Evolutionary conservation across 192 early-diverging fungal genomes (phyloP), one percentile per base, ranked within the genome.

Genomic region (Dimargaris cristalligena): DNA sequence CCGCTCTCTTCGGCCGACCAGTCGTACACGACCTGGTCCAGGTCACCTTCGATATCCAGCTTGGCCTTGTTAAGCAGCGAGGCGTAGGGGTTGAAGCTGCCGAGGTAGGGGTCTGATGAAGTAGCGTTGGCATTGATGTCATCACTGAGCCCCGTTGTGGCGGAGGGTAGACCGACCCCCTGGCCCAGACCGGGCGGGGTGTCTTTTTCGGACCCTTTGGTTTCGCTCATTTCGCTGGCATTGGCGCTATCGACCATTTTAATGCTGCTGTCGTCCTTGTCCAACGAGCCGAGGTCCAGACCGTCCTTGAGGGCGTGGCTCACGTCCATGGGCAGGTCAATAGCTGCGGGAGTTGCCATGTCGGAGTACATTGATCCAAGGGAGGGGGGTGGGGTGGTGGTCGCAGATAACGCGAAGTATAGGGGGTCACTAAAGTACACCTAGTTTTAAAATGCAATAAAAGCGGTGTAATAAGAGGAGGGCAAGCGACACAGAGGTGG

Each of bases 61-160:
- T 76, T 81, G 32, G 84, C 84, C 68, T 84, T 84, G 72, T 82
- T 84, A n/a, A 86, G 67, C 48, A 84, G 61, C 23, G 78, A 77
- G 2, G 78, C 71, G 52, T 84, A 83, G 13, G 81, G 78, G 61
- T 60, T 71, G 56, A 71, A 62, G n/a, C n/a, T n/a, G 20, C 67
- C 69, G 44, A 66, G 23, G 28, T 29, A 52, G 50, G 50, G 50
- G n/a, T n/a, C n/a, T n/a, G n/a, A n/a, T n/a, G n/a, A n/a, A n/a
- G n/a, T n/a, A n/a, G n/a, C n/a, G 14, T 25, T 26, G 30, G 20
- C 30, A 26, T 26, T 41, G 38, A 6, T 16, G 38, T 41, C 38
- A 6, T 6, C 16, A 16, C 6, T 16, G 8, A 41, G 13, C 20
- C 50, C 50, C 30, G 50, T 26, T 11, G 50, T 25, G 14, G 50